A percentile compares a stretch with the other conserved stretches of the same genome.
These are phyloP conservation scores for Leccinum pachyderme DNA, from an alignment of 1,284 basidiomycete species.

Conservation along the genomic window DNA sequence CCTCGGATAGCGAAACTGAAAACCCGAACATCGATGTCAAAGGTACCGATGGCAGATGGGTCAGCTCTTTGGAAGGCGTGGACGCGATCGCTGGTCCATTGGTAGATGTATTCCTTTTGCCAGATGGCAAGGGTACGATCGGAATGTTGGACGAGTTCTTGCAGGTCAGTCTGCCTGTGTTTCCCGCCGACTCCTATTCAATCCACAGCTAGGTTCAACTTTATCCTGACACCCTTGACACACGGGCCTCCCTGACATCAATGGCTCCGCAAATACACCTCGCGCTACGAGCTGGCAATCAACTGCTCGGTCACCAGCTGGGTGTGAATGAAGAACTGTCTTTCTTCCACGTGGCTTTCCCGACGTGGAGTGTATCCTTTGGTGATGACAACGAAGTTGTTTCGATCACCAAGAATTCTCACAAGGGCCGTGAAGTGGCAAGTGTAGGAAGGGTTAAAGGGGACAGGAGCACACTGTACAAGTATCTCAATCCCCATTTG, in stretches of 20 bases:
- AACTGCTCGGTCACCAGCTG: conserved; percentile 58
- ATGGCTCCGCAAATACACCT: conserved; percentile 50
- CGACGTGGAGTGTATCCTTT: conserved; percentile 67
- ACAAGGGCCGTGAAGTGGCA: conserved; percentile 56
- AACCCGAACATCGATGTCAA: conserved; percentile 5
- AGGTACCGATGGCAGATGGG: conserved; percentile 11
- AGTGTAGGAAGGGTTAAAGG: conserved; percentile 83
- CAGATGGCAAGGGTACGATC: conserved; percentile 46
- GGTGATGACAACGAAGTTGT: conserved; percentile 52
- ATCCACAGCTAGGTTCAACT: conserved; percentile 47
- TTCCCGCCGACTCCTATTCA: neutral
- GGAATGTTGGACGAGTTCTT: conserved; percentile 67
- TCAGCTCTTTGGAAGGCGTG: conserved; percentile 46
- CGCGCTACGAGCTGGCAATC: conserved; percentile 49
- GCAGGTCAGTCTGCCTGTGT: conserved; percentile 41
- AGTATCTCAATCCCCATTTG: conserved; percentile 88
- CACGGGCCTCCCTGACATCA: conserved; percentile 41
- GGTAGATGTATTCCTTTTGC: conserved; percentile 57
- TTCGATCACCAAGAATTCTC: conserved; percentile 45
- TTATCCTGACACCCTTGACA: conserved; percentile 57
- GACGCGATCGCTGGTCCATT: conserved; percentile 59
- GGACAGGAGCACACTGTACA: conserved; percentile 88
- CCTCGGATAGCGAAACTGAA: conserved; percentile 5
- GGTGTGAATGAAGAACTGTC: conserved; percentile 42
- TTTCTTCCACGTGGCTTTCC: conserved; percentile 49